These are phyloP conservation scores for Rhodotorula toruloides DNA, from an alignment of 768 basidiomycete species.

Conservation along the genomic window DNA sequence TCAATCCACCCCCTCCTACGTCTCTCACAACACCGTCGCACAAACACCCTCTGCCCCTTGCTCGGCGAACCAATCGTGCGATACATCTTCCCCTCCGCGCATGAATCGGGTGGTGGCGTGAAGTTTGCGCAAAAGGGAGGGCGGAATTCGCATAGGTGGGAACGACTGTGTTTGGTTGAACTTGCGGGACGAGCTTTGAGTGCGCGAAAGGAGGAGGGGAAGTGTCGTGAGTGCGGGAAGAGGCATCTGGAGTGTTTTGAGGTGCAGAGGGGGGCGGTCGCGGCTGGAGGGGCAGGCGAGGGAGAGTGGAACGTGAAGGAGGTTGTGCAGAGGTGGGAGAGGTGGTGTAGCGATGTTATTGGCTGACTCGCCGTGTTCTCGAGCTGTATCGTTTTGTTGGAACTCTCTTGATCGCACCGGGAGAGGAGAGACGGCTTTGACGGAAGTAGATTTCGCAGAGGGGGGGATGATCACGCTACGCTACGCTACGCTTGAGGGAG, in stretches of 20 bases:
- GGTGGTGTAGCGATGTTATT: conserved; percentile 21
- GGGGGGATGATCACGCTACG: too few relatives aligned
- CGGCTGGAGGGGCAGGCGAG: background rate
- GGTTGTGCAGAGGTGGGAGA: conserved; percentile 26
- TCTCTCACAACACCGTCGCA: conserved; percentile 28
- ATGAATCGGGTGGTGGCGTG: background rate
- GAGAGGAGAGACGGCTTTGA: too few relatives aligned
- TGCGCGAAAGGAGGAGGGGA: background rate
- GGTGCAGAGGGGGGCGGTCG: conserved; percentile 2
- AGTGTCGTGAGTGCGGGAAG: conserved; percentile 18
- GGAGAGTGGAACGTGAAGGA: conserved; percentile 15
- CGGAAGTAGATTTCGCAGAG: too few relatives aligned
- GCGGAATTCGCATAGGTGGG: conserved; percentile 25
- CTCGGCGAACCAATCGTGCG: conserved; percentile 24
- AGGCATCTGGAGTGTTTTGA: conserved; percentile 26
- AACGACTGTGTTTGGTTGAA: conserved; percentile 32
- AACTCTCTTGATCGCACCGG: too few relatives aligned
- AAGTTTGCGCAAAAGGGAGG: background rate
- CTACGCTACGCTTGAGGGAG: too few relatives aligned
- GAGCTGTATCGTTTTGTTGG: too few relatives aligned
- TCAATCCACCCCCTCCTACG: background rate
- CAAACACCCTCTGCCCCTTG: conserved; percentile 27
- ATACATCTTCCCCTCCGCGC: conserved; percentile 9
- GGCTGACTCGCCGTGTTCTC: background rate
- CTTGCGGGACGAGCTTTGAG: conserved; percentile 8